Evolutionary conservation across 2,329 filamentous ascomycete species (phyloP).

Genomic region (Amauroascus verrucosus): DNA sequence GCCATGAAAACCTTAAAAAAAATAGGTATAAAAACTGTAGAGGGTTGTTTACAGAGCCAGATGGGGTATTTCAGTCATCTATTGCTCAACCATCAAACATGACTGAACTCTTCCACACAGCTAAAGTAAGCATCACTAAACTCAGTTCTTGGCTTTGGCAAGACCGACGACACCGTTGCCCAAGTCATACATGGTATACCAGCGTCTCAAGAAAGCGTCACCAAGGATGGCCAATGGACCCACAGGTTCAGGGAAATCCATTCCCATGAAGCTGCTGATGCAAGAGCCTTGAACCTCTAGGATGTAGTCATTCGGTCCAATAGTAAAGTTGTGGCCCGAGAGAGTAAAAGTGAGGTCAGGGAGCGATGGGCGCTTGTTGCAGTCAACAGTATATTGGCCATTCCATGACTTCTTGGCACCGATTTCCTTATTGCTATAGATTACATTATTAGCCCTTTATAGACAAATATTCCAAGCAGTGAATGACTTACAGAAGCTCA

Average conservation of each 20-base stretch:
- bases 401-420: conserved; percentile 97
- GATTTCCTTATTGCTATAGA: conserved; percentile 73
- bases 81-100: background rate
- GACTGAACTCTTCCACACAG: conserved; percentile 1
- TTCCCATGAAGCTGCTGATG: conserved; percentile 95
- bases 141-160: conserved; percentile 47
- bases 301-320: conserved; percentile 83
- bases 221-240: conserved; percentile 92
- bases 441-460: conserved; percentile 1
- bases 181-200: conserved; percentile 91
- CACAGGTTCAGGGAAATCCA: conserved; percentile 77
- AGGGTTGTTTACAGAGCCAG: background rate
- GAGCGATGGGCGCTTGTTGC: conserved; percentile 67
- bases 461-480: background rate
- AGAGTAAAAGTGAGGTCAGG: conserved; percentile 89
- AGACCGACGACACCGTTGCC: conserved; percentile 81
- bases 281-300: conserved; percentile 91
- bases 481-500: conserved; percentile 61
- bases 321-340: conserved; percentile 84
- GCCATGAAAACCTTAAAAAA: background rate
- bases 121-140: background rate
- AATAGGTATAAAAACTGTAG: background rate
- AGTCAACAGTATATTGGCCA: conserved; percentile 93
- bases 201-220: conserved; percentile 46
- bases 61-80: conserved; percentile 7